Conservation (phyloP, 306 rosid species). For the Begonia masoniana region DNA sequence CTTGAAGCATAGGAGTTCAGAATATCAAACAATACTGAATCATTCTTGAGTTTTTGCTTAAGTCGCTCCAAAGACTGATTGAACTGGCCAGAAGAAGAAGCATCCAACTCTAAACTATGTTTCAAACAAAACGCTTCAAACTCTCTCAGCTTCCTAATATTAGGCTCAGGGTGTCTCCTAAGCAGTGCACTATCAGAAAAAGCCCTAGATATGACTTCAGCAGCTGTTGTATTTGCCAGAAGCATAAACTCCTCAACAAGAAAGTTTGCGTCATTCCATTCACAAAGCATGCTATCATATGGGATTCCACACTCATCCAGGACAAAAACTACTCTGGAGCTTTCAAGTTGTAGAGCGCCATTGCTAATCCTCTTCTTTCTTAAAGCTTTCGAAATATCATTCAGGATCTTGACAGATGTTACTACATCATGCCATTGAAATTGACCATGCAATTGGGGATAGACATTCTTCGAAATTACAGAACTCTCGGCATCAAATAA, state of each 20-base stretch:
- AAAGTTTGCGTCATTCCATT: conserved; percentile 44
- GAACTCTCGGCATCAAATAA: conserved; percentile 19
- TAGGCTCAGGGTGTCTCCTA: conserved; percentile 88
- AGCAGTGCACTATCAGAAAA: conserved; percentile 67
- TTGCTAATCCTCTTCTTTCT: conserved; percentile 46
- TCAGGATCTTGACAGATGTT: conserved; percentile 45
- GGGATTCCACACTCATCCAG: conserved; percentile 67
- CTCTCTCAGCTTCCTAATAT: conserved; percentile 56
- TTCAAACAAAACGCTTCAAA: conserved; percentile 66
- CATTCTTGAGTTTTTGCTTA: conserved; percentile 64
- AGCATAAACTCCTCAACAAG: conserved; percentile 90
- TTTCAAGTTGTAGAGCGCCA: conserved; percentile 74
- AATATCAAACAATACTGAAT: conserved; percentile 44
- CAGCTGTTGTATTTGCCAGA: conserved; percentile 70
- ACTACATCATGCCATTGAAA: conserved; percentile 58
- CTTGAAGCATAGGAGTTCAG: conserved; percentile 55
- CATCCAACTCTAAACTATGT: conserved; percentile 59
- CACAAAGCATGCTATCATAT: conserved; percentile 37
- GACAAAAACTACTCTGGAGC: conserved; percentile 32
- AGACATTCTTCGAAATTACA: conserved; percentile 10
- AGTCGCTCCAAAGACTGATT: conserved; percentile 44
- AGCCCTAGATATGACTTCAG: conserved; percentile 74
- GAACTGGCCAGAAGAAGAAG: conserved; percentile 63
- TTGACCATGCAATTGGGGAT: conserved; percentile 47
- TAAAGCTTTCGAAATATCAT: conserved; percentile 41